Percentiles rank a stretch among this genome's conserved stretches.
Conservation (phyloP, 352 stramenopile genomes). For the Blastocystis sp. region DNA sequence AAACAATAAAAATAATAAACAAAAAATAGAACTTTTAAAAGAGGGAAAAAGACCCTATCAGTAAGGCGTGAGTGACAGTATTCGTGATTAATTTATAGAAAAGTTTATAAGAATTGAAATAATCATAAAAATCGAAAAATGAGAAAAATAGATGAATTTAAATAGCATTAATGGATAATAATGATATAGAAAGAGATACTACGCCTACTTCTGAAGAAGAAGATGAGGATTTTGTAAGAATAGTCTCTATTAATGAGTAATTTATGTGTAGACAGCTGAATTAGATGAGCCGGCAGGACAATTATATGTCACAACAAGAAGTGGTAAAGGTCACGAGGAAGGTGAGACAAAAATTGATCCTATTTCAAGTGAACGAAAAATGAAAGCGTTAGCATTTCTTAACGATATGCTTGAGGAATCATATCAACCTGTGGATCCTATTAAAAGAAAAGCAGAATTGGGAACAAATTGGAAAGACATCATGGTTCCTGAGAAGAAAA, state of each 20-base stretch:
- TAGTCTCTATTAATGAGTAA: background rate
- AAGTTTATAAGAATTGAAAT: too few relatives aligned
- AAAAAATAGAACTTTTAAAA: too few relatives aligned
- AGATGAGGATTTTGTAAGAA: slow-evolving; percentile 30
- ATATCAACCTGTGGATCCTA: too few relatives aligned
- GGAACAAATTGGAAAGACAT: slow-evolving; percentile 14
- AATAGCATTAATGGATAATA: too few relatives aligned
- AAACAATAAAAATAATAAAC: too few relatives aligned
- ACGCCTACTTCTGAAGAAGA: slow-evolving; percentile 36
- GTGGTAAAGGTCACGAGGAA: slow-evolving; percentile 16
- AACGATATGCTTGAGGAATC: slow-evolving; percentile 3
- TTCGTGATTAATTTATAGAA: too few relatives aligned
- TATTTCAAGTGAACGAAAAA: slow-evolving; percentile 12
- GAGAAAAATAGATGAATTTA: too few relatives aligned
- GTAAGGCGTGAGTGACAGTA: too few relatives aligned
- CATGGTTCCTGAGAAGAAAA: slow-evolving; percentile 2
- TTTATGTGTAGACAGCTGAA: slow-evolving; percentile 2
- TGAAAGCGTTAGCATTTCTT: slow-evolving; percentile 11
- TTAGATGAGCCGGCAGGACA: slow-evolving; percentile 25
- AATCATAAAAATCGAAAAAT: too few relatives aligned
- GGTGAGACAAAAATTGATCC: background rate
- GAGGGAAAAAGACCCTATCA: too few relatives aligned
- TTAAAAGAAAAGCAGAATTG: slow-evolving; percentile 13
- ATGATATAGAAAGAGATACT: too few relatives aligned
- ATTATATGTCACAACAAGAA: slow-evolving; percentile 32